Conservation (phyloP, 192 early-diverging fungal genomes). For the Gryganskiella cystojenkinii region DNA sequence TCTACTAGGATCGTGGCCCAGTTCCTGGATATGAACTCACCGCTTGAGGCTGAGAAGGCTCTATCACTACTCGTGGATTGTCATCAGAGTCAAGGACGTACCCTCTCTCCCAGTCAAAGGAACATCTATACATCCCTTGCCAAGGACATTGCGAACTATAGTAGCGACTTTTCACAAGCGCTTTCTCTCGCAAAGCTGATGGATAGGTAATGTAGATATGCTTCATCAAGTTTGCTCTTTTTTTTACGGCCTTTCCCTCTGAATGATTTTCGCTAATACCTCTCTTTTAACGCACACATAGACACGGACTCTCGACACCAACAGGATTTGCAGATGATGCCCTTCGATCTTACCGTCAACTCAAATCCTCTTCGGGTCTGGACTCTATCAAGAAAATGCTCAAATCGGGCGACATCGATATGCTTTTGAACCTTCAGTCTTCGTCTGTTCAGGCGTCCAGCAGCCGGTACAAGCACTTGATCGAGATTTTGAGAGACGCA, state of each 20-base stretch:
- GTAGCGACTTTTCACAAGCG: slow-evolving; percentile 42
- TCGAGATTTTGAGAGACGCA: slow-evolving; percentile 46
- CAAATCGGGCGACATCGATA: slow-evolving; percentile 20
- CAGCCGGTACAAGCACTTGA: slow-evolving; percentile 37
- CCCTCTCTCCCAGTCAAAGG: slow-evolving; percentile 12
- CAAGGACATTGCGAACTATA: slow-evolving; percentile 37
- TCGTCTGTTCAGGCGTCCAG: not conserved
- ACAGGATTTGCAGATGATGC: slow-evolving; percentile 30
- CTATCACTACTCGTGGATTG: slow-evolving; percentile 35
- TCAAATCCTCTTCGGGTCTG: slow-evolving; percentile 27
- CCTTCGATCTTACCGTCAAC: slow-evolving; percentile 29
- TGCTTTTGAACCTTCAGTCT: slow-evolving; percentile 28
- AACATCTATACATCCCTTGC: slow-evolving; percentile 22
- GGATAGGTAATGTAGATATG: slow-evolving; percentile 49
- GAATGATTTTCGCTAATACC: not conserved
- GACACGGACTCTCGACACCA: slow-evolving; percentile 21
- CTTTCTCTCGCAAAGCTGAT: slow-evolving; percentile 36
- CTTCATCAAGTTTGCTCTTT: too few species aligned
- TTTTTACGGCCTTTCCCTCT: not conserved
- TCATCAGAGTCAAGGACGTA: slow-evolving; percentile 20
- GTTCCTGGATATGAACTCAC: slow-evolving; percentile 26
- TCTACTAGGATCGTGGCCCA: slow-evolving; percentile 39
- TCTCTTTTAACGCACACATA: too few species aligned
- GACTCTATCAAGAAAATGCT: slow-evolving; percentile 9
- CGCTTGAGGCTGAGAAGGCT: slow-evolving; percentile 35